phyloP scores from a whole-genome alignment of 352 stramenopile species.

The Globisporangium cederbergense region DNA sequence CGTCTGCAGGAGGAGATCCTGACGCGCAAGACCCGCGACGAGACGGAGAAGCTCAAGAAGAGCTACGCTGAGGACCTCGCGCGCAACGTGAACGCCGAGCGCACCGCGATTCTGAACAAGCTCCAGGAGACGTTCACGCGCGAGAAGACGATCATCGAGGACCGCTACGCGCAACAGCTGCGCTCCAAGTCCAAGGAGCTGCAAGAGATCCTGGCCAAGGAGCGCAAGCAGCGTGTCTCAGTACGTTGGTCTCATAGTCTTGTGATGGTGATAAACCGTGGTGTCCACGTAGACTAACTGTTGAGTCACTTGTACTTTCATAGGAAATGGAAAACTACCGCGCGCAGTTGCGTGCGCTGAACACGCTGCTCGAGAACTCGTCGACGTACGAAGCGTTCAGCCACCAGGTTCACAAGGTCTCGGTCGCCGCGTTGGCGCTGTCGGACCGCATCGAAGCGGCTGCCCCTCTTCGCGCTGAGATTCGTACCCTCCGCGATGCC shows the following conservation, averaged over 20 bases:
- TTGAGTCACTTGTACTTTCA: neutral
- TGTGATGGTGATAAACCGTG: neutral
- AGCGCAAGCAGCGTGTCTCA: constrained; percentile 57
- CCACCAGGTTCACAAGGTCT: constrained; percentile 83
- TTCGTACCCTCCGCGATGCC: constrained; percentile 62
- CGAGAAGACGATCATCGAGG: constrained; percentile 63
- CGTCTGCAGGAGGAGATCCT: constrained; percentile 69
- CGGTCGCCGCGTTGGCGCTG: constrained; percentile 68
- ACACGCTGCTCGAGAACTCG: constrained; percentile 63
- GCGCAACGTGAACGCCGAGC: constrained; percentile 57
- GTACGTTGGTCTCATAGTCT: constrained; percentile 12
- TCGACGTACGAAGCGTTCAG: constrained; percentile 84
- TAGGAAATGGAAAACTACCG: constrained; percentile 66
- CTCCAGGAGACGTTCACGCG: constrained; percentile 53
- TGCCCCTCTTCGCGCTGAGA: constrained; percentile 63
- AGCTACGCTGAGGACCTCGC: constrained; percentile 58
- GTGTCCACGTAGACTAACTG: neutral
- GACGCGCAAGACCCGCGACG: constrained; percentile 53
- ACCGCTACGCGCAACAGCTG: constrained; percentile 45
- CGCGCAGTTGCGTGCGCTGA: constrained; percentile 58
- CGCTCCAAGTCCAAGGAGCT: constrained; percentile 49
- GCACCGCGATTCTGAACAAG: constrained; percentile 49
- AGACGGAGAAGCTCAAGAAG: constrained; percentile 64
- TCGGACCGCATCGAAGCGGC: constrained; percentile 81
- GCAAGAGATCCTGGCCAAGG: constrained; percentile 52